Base-by-base conservation (phyloP, 768 basidiomycete genomes). In the Psilocybe tampanensis region DNA sequence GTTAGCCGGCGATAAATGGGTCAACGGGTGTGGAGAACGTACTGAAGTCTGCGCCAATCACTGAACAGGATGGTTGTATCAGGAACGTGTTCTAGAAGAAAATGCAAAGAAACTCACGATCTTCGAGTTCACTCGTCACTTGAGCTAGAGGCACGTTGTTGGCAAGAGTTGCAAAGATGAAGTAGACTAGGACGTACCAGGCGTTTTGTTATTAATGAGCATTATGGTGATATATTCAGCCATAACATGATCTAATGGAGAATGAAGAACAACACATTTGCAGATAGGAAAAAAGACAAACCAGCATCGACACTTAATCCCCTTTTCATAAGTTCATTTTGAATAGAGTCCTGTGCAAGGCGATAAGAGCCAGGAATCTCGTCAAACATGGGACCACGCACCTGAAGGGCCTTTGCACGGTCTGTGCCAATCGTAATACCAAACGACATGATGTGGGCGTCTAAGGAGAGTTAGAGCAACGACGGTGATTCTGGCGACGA, bases 161-260 rank as follows among this genome's bases (percentile, higher is more conserved):
- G 54, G 51, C 44, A 59, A 64, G 57, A 64, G 62, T 50, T 55
- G 55, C 15, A 50, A 44, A 55, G 42, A 52, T 13, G 18, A 36
- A 18, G 29, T 32, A 21, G 21, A 34, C 44, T 18, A n/a, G 8
- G 24, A 74, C 86, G 32, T 64, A 88, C 91, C 82, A 60, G 84
- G 72, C 56, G 89, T 87, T 78, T 95, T 95, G 72, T 91, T 90
- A 69, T 95, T 95, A 62, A 94, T 94, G 45, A 95, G 83, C 94
- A 95, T 94, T 57, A 95, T 95, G 18, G 91, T 93, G 55, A 95
- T 93, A 66, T 94, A 95, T 72, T 95, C 94, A 2, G 93, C 92
- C 92, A 95, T 94, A 64, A 94, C 91, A 13, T 86, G 85, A 72
- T 95, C 92, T 92, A 63, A 4, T 55, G 11, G 3, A 52, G 66